Conservation (phyloP, 257 asterid species). For the Capsicum rhomboideum region DNA sequence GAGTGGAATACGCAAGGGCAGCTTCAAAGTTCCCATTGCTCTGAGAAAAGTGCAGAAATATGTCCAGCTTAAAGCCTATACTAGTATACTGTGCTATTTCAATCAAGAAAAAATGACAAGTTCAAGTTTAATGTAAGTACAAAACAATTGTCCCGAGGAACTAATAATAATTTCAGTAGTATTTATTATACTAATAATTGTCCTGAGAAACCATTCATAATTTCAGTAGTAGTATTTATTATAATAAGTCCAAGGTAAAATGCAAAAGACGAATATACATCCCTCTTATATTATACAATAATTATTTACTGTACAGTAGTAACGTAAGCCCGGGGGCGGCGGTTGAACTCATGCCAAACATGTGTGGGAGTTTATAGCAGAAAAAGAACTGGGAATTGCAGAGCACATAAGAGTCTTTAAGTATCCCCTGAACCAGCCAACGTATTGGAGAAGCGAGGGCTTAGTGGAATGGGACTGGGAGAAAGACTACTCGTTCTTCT, state of each 20-base stretch:
- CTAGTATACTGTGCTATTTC: background rate
- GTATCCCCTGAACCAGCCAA: background rate
- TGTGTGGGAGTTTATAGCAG: background rate
- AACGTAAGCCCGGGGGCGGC: background rate
- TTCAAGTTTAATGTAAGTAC: background rate
- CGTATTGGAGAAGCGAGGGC: slow-evolving; percentile 8
- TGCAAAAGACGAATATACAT: background rate
- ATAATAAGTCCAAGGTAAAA: background rate
- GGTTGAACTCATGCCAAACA: too few relatives aligned
- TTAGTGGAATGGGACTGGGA: slow-evolving; percentile 6
- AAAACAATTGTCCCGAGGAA: background rate
- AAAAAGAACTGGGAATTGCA: background rate
- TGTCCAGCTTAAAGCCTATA: background rate
- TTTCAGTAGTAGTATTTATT: background rate
- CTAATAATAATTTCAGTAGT: background rate
- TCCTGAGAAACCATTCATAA: background rate
- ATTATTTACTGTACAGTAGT: background rate
- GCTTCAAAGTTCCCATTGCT: background rate
- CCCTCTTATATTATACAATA: background rate
- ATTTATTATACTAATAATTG: background rate
- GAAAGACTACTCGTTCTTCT: slow-evolving; percentile 8
- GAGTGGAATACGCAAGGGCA: too few relatives aligned
- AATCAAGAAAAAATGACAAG: background rate
- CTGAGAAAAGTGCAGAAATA: background rate
- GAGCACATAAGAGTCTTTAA: background rate